Percentiles rank a stretch among this genome's conserved stretches.
These are phyloP conservation scores for Alternaria arbusti DNA, from an alignment of 2,329 filamentous ascomycete genomes.

Conservation along the genomic window DNA sequence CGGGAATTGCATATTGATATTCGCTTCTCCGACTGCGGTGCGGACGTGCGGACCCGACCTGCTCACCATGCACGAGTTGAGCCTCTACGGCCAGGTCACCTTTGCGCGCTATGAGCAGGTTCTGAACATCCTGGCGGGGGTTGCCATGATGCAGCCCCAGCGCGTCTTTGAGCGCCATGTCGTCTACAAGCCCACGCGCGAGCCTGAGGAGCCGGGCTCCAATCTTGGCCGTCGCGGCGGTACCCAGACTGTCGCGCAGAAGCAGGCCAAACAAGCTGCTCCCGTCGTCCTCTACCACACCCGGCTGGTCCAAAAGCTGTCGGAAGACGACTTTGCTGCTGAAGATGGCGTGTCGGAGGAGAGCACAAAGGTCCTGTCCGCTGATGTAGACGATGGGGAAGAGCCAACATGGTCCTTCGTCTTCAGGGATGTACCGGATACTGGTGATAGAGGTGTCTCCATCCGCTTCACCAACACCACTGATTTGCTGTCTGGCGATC, in stretches of 20 bases:
- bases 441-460: constrained; percentile 60
- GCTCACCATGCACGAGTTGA: constrained; percentile 65
- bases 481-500: constrained; percentile 57
- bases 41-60: constrained; percentile 20
- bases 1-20: constrained; percentile 36
- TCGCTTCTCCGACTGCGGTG: constrained; percentile 16
- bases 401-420: constrained; percentile 46
- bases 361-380: constrained; percentile 21
- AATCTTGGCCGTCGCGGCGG: constrained; percentile 43
- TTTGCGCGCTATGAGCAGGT: constrained; percentile 64
- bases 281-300: constrained; percentile 60
- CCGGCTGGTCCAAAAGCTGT: constrained; percentile 55
- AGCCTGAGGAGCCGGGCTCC: constrained; percentile 50
- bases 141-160: constrained; percentile 67
- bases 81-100: constrained; percentile 66
- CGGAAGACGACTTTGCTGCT: constrained; percentile 45
- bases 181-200: constrained; percentile 63
- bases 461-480: constrained; percentile 59
- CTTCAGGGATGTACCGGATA: constrained; percentile 54
- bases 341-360: constrained; percentile 15
- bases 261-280: constrained; percentile 44
- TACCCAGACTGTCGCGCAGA: constrained; percentile 43
- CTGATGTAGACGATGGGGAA: constrained; percentile 27
- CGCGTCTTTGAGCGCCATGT: constrained; percentile 61
- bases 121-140: constrained; percentile 66